phyloP scores from a whole-genome alignment of 441 rosid species.

The Lepidium campestre region DNA sequence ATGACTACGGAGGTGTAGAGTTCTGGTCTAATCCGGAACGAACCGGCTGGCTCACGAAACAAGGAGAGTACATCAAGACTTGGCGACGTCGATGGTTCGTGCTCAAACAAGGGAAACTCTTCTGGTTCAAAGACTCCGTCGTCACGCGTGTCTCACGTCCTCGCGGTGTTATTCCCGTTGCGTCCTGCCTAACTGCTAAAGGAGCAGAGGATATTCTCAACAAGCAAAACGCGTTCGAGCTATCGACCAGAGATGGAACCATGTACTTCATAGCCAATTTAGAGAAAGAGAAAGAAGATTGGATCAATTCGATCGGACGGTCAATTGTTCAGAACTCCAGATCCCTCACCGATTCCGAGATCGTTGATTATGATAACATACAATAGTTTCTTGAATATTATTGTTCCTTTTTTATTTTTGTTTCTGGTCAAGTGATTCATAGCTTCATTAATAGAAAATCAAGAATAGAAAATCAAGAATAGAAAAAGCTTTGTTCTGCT shows the following conservation, averaged over 20 bases:
- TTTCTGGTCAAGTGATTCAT: too few relatives aligned
- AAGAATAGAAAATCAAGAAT: not conserved
- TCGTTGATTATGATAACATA: slow-evolving; percentile 59
- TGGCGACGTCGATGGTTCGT: slow-evolving; percentile 89
- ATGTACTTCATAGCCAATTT: slow-evolving; percentile 77
- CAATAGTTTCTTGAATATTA: not conserved
- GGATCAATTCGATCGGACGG: slow-evolving; percentile 83
- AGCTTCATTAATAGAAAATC: too few relatives aligned
- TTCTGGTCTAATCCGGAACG: slow-evolving; percentile 82
- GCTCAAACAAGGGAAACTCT: slow-evolving; percentile 68
- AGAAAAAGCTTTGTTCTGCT: not conserved
- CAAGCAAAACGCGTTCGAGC: slow-evolving; percentile 68
- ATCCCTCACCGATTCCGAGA: slow-evolving; percentile 69
- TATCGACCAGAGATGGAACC: slow-evolving; percentile 53
- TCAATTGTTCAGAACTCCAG: slow-evolving; percentile 76
- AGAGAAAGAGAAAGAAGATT: slow-evolving; percentile 78
- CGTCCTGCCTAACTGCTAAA: slow-evolving; percentile 66
- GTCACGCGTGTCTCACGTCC: slow-evolving; percentile 54
- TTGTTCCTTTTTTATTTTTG: too few relatives aligned
- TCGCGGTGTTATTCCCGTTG: slow-evolving; percentile 68
- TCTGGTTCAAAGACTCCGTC: slow-evolving; percentile 70
- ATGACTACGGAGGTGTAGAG: slow-evolving; percentile 48
- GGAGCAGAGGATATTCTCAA: slow-evolving; percentile 77
- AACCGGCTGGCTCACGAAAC: slow-evolving; percentile 68
- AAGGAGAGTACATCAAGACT: slow-evolving; percentile 76